These are phyloP conservation scores for Trichomonascaceae sp. DNA, from an alignment of 1,139 yeast genomes.

Conservation along the genomic window DNA sequence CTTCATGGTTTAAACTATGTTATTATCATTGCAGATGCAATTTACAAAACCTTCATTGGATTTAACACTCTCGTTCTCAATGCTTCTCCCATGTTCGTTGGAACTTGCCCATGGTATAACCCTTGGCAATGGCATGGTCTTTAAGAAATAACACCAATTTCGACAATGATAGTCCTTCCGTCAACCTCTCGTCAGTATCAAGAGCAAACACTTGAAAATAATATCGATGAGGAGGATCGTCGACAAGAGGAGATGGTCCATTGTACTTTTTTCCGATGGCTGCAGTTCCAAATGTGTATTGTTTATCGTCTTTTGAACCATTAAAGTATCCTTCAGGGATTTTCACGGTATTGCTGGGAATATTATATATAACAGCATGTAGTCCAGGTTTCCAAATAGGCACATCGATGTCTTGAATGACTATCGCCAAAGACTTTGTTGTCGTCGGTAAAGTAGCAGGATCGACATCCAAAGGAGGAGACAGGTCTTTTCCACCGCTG, in stretches of 20 bases:
- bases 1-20: not conserved
- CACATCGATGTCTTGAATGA: slow-evolving; percentile 20
- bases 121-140: slow-evolving; percentile 17
- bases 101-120: slow-evolving; percentile 17
- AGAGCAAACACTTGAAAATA: slow-evolving; percentile 19
- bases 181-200: slow-evolving; percentile 9
- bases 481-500: slow-evolving; percentile 14
- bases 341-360: slow-evolving; percentile 4
- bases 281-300: slow-evolving; percentile 15
- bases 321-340: slow-evolving; percentile 16
- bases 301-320: slow-evolving; percentile 1
- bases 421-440: slow-evolving; percentile 14
- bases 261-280: slow-evolving; percentile 15
- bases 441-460: slow-evolving; percentile 14
- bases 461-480: slow-evolving; percentile 16
- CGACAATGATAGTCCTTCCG: slow-evolving; percentile 1
- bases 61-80: not conserved
- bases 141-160: slow-evolving; percentile 9
- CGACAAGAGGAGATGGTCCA: slow-evolving; percentile 20
- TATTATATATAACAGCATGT: slow-evolving; percentile 17
- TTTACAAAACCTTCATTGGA: not conserved
- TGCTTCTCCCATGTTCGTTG: slow-evolving; percentile 16
- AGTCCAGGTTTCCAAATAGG: slow-evolving; percentile 19
- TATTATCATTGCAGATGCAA: not conserved
- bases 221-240: slow-evolving; percentile 22